These are phyloP conservation scores for Phytophthora foliorum DNA, from an alignment of 352 stramenopile species.

Conservation along the genomic window DNA sequence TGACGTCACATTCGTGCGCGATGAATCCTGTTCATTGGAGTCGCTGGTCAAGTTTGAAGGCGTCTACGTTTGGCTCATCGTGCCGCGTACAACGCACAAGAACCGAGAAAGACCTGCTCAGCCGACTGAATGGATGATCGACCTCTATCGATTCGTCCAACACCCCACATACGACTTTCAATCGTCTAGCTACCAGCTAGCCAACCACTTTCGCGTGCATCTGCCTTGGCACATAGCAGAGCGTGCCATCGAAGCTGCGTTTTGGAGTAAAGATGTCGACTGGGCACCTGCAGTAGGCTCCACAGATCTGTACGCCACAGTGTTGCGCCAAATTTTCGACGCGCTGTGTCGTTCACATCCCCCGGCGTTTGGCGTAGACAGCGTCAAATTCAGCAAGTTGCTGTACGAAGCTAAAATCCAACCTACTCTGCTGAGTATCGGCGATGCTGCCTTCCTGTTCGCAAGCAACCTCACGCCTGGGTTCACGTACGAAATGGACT, in stretches of 20 bases:
- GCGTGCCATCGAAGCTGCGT: conserved; percentile 45
- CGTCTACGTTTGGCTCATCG: conserved; percentile 58
- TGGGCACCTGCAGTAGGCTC: conserved; percentile 44
- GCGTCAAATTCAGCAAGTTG: conserved; percentile 85
- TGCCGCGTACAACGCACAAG: conserved; percentile 5
- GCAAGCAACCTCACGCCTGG: conserved; percentile 46
- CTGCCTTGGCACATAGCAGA: conserved; percentile 46
- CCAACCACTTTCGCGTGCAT: conserved; percentile 53
- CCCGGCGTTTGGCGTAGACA: conserved; percentile 56
- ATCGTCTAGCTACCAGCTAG: neutral
- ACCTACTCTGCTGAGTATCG: conserved; percentile 57
- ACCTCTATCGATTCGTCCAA: conserved; percentile 56
- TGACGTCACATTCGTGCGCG: conserved; percentile 50
- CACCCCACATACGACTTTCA: conserved; percentile 65
- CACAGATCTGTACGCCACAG: conserved; percentile 41
- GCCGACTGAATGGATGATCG: conserved; percentile 62
- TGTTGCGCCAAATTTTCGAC: conserved; percentile 59
- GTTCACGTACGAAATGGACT: conserved; percentile 69
- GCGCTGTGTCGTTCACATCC: conserved; percentile 64
- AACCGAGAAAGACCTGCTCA: neutral
- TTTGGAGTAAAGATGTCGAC: conserved; percentile 72
- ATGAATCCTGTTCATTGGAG: conserved; percentile 46
- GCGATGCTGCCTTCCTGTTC: conserved; percentile 75
- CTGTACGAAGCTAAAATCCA: conserved; percentile 70
- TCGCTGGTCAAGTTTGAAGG: conserved; percentile 35